These are phyloP conservation scores for Kodamaea kakaduensis DNA, from an alignment of 805 yeast species.

Conservation along the genomic window DNA sequence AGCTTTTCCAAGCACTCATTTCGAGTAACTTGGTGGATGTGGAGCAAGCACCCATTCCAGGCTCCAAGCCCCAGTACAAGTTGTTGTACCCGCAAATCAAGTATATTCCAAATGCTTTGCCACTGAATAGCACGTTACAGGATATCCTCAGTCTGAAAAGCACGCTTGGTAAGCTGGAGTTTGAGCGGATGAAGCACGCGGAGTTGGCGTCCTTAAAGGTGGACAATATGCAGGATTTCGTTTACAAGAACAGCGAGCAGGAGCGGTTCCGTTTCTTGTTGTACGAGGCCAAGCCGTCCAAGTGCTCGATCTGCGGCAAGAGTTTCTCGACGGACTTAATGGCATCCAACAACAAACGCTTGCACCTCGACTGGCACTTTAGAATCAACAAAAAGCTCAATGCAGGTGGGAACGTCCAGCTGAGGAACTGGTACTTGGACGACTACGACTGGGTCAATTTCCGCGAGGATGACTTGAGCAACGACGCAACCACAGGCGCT, in stretches of 20 bases:
- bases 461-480: slow-evolving; percentile 56
- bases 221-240: slow-evolving; percentile 30
- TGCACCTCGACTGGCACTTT: slow-evolving; percentile 95
- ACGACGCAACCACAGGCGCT: slow-evolving; percentile 17
- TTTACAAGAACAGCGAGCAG: slow-evolving; percentile 30
- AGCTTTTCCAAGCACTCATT: slow-evolving; percentile 32
- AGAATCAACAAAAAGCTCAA: slow-evolving; percentile 74
- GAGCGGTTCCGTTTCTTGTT: slow-evolving; percentile 24
- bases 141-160: slow-evolving; percentile 21
- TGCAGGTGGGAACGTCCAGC: slow-evolving; percentile 46
- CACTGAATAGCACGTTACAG: slow-evolving; percentile 20
- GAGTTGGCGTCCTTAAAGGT: slow-evolving; percentile 27
- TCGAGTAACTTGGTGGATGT: slow-evolving; percentile 36
- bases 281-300: slow-evolving; percentile 63
- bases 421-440: slow-evolving; percentile 78
- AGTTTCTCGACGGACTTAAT: slow-evolving; percentile 62
- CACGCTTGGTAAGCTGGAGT: slow-evolving; percentile 25
- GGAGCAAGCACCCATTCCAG: slow-evolving; percentile 40
- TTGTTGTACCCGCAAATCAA: slow-evolving; percentile 31
- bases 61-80: slow-evolving; percentile 31
- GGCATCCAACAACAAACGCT: slow-evolving; percentile 50
- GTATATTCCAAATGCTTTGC: slow-evolving; percentile 19
- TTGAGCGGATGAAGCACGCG: slow-evolving; percentile 30
- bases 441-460: slow-evolving; percentile 70
- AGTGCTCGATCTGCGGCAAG: slow-evolving; percentile 88